Conservation (phyloP, 495 filamentous ascomycete species). For the Tuber brumale region DNA sequence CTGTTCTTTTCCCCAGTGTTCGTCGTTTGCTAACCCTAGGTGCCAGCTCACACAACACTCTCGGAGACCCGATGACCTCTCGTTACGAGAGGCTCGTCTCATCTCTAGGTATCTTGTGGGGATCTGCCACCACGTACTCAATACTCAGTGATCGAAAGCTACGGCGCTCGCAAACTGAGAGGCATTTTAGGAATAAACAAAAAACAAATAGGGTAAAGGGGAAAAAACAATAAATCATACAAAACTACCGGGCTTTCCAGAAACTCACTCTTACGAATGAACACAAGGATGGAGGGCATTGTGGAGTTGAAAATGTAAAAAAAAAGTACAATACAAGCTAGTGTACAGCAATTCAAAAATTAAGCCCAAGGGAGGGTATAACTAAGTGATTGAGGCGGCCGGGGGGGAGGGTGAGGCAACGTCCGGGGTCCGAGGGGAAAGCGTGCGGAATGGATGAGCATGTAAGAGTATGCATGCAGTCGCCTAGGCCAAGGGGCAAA, state of each 20-base stretch:
- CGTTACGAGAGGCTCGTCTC: constrained; percentile 28
- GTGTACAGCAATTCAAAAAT: background rate
- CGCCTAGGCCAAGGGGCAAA: constrained; percentile 25
- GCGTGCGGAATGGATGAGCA: background rate
- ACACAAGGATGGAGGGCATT: background rate
- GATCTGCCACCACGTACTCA: constrained; percentile 36
- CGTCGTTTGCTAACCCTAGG: constrained; percentile 23
- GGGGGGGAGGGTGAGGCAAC: constrained; percentile 13
- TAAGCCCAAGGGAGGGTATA: constrained; percentile 23
- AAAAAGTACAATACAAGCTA: background rate
- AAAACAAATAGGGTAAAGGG: constrained; percentile 8
- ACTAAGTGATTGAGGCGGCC: constrained; percentile 20
- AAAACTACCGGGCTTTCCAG: background rate
- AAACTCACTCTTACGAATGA: background rate
- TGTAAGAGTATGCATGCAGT: constrained; percentile 23
- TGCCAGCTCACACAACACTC: constrained; percentile 34
- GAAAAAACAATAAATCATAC: constrained; percentile 5
- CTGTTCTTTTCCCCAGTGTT: constrained; percentile 30
- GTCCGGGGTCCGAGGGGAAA: background rate
- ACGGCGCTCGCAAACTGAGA: constrained; percentile 1
- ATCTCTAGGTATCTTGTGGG: constrained; percentile 25
- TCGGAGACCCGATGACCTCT: constrained; percentile 21
- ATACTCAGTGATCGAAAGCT: constrained; percentile 30
- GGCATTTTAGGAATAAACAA: constrained; percentile 8
- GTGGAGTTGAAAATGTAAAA: background rate